A percentile compares a stretch with the other conserved stretches of the same genome.
Evolutionary conservation across 2,329 filamentous ascomycete genomes (phyloP).

Genomic region (Stagonosporopsis vannaccii): DNA sequence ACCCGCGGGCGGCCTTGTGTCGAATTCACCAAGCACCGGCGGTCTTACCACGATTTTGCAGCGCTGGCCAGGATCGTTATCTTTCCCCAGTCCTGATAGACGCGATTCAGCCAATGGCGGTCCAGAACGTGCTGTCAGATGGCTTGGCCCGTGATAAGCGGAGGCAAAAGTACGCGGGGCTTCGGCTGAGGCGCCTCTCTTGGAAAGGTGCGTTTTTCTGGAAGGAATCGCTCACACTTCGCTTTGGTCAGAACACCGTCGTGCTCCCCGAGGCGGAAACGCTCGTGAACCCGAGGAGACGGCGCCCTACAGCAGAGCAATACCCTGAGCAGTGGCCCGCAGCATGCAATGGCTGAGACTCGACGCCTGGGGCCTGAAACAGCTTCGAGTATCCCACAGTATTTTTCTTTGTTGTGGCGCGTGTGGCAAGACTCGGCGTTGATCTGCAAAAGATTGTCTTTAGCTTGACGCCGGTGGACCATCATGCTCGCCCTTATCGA

Average conservation of each 20-base stretch:
- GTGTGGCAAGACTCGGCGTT: constrained; percentile 22
- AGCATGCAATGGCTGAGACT: constrained; percentile 2
- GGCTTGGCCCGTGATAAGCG: constrained; percentile 42
- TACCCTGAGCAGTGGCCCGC: not conserved
- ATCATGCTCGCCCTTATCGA: constrained; percentile 24
- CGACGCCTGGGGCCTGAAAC: not conserved
- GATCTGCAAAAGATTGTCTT: constrained; percentile 17
- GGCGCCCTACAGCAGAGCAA: constrained; percentile 6
- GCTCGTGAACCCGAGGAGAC: constrained; percentile 6
- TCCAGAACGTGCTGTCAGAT: constrained; percentile 21
- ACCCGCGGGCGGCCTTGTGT: constrained; percentile 24
- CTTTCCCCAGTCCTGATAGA: constrained; percentile 38
- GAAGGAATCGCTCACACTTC: constrained; percentile 32
- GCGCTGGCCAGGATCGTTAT: constrained; percentile 40
- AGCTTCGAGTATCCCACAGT: not conserved
- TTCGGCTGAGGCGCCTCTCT: constrained; percentile 44
- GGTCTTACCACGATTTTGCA: constrained; percentile 31
- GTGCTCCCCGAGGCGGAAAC: constrained; percentile 8
- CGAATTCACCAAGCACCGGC: constrained; percentile 24
- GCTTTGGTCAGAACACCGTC: constrained; percentile 31
- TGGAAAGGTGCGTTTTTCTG: constrained; percentile 40
- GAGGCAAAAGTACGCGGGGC: constrained; percentile 45
- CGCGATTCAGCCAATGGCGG: constrained; percentile 26
- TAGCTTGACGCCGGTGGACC: constrained; percentile 21
- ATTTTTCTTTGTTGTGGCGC: constrained; percentile 8